Percentiles rank a stretch among this genome's conserved stretches.
Evolutionary conservation across 352 stramenopile species (phyloP).

Genomic region (Phytopythium helicoides): DNA sequence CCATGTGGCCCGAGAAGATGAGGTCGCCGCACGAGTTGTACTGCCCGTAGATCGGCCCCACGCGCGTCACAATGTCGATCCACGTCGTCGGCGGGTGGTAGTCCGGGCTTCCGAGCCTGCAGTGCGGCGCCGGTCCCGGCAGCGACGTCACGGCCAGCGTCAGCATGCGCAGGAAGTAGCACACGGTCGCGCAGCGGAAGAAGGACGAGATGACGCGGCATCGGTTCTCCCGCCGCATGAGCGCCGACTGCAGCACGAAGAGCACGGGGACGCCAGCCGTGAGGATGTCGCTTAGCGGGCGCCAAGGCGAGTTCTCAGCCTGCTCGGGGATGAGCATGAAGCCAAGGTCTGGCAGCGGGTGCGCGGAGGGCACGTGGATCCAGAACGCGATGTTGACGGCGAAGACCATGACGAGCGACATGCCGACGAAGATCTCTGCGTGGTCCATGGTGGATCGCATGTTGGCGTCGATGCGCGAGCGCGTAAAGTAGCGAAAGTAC

Average conservation of each 20-base stretch:
- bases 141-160: slow-evolving; percentile 69
- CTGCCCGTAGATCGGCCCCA: slow-evolving; percentile 71
- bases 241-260: slow-evolving; percentile 51
- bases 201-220: slow-evolving; percentile 52
- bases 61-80: slow-evolving; percentile 72
- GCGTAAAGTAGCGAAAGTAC: slow-evolving; percentile 44
- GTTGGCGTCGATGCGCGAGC: slow-evolving; percentile 32
- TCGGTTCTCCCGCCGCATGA: slow-evolving; percentile 50
- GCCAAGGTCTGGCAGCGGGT: slow-evolving; percentile 62
- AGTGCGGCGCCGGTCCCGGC: slow-evolving; percentile 68
- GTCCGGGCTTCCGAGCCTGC: slow-evolving; percentile 36
- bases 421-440: slow-evolving; percentile 65
- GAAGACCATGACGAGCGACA: slow-evolving; percentile 66
- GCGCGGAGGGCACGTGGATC: slow-evolving; percentile 54
- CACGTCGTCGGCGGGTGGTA: slow-evolving; percentile 63
- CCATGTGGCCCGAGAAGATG: slow-evolving; percentile 78
- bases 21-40: slow-evolving; percentile 79
- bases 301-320: slow-evolving; percentile 48
- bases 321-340: slow-evolving; percentile 77
- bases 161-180: slow-evolving; percentile 68
- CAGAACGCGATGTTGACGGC: slow-evolving; percentile 74
- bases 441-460: slow-evolving; percentile 48
- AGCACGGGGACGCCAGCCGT: slow-evolving; percentile 55
- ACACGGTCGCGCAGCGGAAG: slow-evolving; percentile 67
- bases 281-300: slow-evolving; percentile 64